phyloP scores from a whole-genome alignment of 345 rosid genomes.

The Laguncularia racemosa region DNA sequence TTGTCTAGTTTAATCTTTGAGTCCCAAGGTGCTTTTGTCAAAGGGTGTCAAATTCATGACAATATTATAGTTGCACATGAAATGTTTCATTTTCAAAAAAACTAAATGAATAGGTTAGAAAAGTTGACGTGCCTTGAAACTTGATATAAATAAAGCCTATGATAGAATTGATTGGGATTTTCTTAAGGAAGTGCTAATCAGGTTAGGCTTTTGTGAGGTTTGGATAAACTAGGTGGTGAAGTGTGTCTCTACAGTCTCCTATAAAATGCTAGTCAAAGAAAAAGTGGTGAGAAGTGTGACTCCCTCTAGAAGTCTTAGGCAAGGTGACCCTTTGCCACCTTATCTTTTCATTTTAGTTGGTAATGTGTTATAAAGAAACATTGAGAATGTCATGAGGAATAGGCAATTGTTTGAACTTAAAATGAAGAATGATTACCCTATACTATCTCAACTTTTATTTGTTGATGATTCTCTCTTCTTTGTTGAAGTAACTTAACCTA shows the following conservation, averaged over 20 bases:
- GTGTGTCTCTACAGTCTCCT: neutral
- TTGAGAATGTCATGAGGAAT: no score
- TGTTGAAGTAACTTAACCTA: neutral
- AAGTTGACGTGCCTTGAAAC: neutral
- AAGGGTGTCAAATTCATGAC: neutral
- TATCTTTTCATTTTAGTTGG: neutral
- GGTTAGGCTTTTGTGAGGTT: neutral
- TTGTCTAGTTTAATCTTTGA: neutral
- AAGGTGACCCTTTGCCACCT: no score
- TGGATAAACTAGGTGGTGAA: neutral
- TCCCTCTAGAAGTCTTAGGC: no score
- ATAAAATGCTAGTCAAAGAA: neutral
- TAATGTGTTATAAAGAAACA: neutral
- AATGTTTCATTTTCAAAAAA: neutral
- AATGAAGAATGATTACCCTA: neutral
- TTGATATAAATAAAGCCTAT: neutral
- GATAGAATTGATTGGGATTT: neutral
- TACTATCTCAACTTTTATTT: neutral
- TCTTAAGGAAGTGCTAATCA: neutral
- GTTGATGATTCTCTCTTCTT: neutral
- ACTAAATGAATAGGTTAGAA: neutral
- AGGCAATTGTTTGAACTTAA: neutral
- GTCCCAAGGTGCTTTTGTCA: neutral
- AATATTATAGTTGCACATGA: neutral
- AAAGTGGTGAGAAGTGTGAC: neutral